Evolutionary conservation across 202 grass and related monocot species (phyloP).

Genomic region (Carex sylvatica): DNA sequence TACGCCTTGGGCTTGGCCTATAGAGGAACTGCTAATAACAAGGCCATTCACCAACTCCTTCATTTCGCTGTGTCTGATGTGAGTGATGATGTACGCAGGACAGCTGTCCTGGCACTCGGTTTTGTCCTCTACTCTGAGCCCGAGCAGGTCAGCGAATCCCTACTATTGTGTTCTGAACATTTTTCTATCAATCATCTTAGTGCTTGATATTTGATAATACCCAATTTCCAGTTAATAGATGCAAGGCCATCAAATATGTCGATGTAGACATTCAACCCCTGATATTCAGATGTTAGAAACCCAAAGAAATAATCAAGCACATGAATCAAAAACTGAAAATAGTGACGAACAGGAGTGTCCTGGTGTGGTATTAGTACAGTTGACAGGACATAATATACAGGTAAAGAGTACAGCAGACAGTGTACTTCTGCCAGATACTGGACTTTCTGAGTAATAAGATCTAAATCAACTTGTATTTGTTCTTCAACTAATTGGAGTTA

Average conservation of each 20-base stretch:
- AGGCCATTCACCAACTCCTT: constrained; percentile 94
- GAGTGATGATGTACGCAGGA: constrained; percentile 99
- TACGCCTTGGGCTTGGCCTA: constrained; percentile 97
- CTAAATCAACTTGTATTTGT: neutral
- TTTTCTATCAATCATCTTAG: neutral
- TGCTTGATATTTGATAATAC: neutral
- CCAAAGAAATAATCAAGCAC: neutral
- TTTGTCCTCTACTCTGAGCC: constrained; percentile 98
- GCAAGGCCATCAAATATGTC: constrained; percentile 5
- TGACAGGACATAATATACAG: neutral
- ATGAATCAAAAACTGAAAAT: neutral
- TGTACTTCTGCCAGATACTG: neutral
- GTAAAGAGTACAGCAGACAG: neutral
- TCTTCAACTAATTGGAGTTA: constrained; percentile 1
- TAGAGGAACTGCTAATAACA: constrained; percentile 96
- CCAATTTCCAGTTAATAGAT: neutral
- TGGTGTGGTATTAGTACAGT: neutral
- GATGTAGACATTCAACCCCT: neutral
- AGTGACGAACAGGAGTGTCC: neutral
- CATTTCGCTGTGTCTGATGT: constrained; percentile 99
- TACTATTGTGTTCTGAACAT: constrained; percentile 3
- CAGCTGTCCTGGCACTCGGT: constrained; percentile 95
- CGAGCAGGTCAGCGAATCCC: constrained; percentile 54
- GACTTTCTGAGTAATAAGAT: neutral
- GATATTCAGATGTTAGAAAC: neutral